Percentiles rank a stretch among this genome's conserved stretches.
phyloP scores from a whole-genome alignment of 139 green algal genomes.

The Ulvella scutata region DNA sequence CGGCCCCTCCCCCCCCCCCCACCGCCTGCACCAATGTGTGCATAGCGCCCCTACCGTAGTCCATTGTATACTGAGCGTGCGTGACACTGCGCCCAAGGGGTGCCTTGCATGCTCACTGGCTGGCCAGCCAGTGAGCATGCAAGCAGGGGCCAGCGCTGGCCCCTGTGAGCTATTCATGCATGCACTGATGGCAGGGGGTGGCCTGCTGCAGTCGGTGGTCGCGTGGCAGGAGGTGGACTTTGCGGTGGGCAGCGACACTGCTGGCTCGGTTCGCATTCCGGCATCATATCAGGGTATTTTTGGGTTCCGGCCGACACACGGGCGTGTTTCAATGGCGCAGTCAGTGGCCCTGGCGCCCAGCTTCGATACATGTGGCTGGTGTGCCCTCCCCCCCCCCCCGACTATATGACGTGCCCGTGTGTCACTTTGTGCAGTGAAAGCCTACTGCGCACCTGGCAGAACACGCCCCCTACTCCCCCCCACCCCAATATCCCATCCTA shows the following conservation, averaged over 20 bases:
- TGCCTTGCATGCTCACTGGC: too few species aligned
- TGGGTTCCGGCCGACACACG: constrained; percentile 73
- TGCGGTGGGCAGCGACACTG: constrained; percentile 81
- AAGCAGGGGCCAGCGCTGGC: too few species aligned
- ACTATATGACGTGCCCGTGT: too few species aligned
- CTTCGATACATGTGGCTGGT: constrained; percentile 55
- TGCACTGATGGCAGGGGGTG: neutral
- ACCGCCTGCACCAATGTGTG: neutral
- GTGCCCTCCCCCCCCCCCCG: neutral
- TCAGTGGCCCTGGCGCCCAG: constrained; percentile 54
- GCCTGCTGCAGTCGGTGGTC: constrained; percentile 40
- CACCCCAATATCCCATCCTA: too few species aligned
- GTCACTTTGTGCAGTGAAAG: too few species aligned
- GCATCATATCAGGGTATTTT: constrained; percentile 75
- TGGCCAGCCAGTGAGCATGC: too few species aligned
- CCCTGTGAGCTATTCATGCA: neutral
- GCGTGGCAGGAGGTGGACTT: constrained; percentile 53
- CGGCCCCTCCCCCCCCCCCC: neutral
- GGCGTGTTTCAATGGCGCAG: constrained; percentile 34
- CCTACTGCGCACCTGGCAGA: too few species aligned
- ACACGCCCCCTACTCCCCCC: too few species aligned
- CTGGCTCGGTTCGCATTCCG: constrained; percentile 72
- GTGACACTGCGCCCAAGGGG: too few species aligned
- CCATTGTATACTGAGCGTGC: too few species aligned
- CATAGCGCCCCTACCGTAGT: too few species aligned